phyloP scores from a whole-genome alignment of 2,329 filamentous ascomycete genomes.

The Pestalotiopsis sp. region DNA sequence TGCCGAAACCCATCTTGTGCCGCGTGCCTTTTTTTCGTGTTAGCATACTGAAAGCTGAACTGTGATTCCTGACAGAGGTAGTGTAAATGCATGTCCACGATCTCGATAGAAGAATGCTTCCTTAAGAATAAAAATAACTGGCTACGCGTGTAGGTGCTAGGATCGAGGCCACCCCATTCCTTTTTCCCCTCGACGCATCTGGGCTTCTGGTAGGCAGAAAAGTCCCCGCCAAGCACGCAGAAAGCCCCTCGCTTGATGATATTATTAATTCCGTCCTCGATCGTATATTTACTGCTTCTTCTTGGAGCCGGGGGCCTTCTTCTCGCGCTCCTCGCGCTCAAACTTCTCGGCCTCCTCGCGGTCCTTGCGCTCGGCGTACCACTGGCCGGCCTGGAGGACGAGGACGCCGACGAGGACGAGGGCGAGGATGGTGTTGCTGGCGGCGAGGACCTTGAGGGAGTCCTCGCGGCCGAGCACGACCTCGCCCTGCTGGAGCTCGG shows the following conservation, averaged over 20 bases:
- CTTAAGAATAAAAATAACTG: too few species aligned
- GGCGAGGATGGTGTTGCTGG: constrained; percentile 94
- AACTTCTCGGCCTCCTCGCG: constrained; percentile 74
- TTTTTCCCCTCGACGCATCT: too few species aligned
- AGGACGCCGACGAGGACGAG: constrained; percentile 89
- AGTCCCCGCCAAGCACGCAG: not conserved
- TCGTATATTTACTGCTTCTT: constrained; percentile 18
- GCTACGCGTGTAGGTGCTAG: too few species aligned
- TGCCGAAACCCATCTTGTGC: too few species aligned
- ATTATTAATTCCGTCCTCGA: not conserved
- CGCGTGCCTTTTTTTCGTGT: too few species aligned
- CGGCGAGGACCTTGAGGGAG: constrained; percentile 85
- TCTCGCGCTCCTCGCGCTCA: constrained; percentile 45
- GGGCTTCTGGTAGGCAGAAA: too few species aligned
- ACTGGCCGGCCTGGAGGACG: constrained; percentile 93
- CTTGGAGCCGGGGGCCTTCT: constrained; percentile 35
- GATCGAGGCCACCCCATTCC: too few species aligned
- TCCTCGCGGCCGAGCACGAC: constrained; percentile 82
- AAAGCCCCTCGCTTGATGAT: not conserved
- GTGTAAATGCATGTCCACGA: too few species aligned
- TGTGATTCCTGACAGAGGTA: too few species aligned
- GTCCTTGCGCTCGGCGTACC: constrained; percentile 97
- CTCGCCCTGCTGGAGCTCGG: constrained; percentile 46
- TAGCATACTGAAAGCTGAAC: too few species aligned
- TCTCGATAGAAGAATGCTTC: too few species aligned